Evolutionary conservation across 2,329 filamentous ascomycete genomes (phyloP), one percentile per base, ranked within the genome.

Genomic region (Pseudopyrenochaeta lycopersici): DNA sequence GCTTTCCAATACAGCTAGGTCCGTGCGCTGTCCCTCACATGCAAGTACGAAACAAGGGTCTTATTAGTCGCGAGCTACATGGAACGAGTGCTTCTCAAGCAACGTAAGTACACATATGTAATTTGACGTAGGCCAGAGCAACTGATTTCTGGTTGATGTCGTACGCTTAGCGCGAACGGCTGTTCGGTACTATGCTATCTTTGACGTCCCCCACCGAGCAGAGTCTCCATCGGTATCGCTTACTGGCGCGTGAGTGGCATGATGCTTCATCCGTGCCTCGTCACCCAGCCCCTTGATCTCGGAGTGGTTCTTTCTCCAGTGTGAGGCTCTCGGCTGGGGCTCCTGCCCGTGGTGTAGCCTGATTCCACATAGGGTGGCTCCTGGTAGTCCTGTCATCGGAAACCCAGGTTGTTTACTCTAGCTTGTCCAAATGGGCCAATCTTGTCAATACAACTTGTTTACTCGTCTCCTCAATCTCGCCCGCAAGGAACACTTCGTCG

Each of bases 391-490:
- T n/a, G 18, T 42, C n/a, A 11, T 18, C 21, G 2, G 14, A 20
- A 7, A 10, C 14, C 20, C 3, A 29, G n/a, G 1, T 40, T 31
- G 11, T 12, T 59, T 70, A 98, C 77, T 99, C 95, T 73, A 99
- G 79, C 78, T 98, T 98, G 74, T 99, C 95, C 75, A 99, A 76
- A 81, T 99, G 95, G 73, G 98, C 95, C 77, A 99, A 75, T 67
- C 95, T 81, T 48, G 95, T 98, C 71, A 99, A 80, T 15, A 99
- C 95, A 29, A 98, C 95, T 79, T 98, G 94, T 78, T 98, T 99
- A 76, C 92, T 97, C 58, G 94, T 98, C 84, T 99, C 95, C 79
- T 99, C 92, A 56, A 99, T 97, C 83, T 99, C 95, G 15, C 95
- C 95, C 0, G 95, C 95, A 56, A 99, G 80, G 76, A 99, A 99